phyloP scores from a whole-genome alignment of 805 yeast genomes.

The Lachancea quebecensis region DNA sequence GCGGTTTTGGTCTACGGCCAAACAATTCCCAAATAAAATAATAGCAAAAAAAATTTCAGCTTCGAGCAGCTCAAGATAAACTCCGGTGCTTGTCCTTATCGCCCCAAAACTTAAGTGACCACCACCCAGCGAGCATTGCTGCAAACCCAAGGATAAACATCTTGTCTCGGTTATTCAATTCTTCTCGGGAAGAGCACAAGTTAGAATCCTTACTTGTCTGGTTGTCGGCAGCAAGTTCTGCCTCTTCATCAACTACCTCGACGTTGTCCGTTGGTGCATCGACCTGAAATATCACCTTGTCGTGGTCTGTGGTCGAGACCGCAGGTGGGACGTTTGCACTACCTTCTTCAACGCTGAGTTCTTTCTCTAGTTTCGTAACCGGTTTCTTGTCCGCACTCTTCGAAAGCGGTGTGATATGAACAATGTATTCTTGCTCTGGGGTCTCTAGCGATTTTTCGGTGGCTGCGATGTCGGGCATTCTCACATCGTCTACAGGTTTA shows the following conservation, averaged over 20 bases:
- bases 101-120: slow-evolving; percentile 16
- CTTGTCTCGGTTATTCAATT: slow-evolving; percentile 23
- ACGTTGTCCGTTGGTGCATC: slow-evolving; percentile 3
- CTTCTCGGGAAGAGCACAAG: slow-evolving; percentile 2
- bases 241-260: slow-evolving; percentile 8
- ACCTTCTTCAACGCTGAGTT: slow-evolving; percentile 8
- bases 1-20: too few species aligned
- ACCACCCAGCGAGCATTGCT: slow-evolving; percentile 27
- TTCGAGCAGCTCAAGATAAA: too few species aligned
- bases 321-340: slow-evolving; percentile 1
- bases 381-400: slow-evolving; percentile 40
- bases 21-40: too few species aligned
- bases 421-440: slow-evolving; percentile 41
- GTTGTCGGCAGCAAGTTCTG: slow-evolving; percentile 1
- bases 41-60: too few species aligned
- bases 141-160: slow-evolving; percentile 19
- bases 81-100: background rate
- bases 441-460: slow-evolving; percentile 23
- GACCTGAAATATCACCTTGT: slow-evolving; percentile 10
- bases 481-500: slow-evolving; percentile 52
- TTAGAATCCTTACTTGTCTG: background rate
- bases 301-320: slow-evolving; percentile 11
- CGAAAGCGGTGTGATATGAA: slow-evolving; percentile 39
- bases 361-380: slow-evolving; percentile 25
- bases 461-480: slow-evolving; percentile 36